phyloP scores from a whole-genome alignment of 2,329 filamentous ascomycete genomes.

The Fusarium brachygibbosum region DNA sequence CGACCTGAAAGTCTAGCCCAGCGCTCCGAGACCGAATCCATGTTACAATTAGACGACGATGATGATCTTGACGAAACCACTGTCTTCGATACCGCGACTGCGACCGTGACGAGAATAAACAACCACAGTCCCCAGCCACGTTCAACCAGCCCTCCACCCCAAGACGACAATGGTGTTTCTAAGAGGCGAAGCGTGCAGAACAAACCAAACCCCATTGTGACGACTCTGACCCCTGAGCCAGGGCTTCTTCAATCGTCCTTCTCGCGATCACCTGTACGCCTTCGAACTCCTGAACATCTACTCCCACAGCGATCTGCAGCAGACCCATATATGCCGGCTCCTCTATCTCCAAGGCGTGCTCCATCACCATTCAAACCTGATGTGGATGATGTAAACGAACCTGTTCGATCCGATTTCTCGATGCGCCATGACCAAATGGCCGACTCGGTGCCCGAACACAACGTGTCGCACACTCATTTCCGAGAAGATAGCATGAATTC shows the following conservation, averaged over 20 bases:
- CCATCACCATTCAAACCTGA: conserved; percentile 57
- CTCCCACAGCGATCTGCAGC: conserved; percentile 65
- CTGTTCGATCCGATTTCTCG: conserved; percentile 56
- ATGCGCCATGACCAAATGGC: conserved; percentile 33
- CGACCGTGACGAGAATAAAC: conserved; percentile 64
- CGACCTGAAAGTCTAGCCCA: conserved; percentile 69
- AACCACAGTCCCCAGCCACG: conserved; percentile 37
- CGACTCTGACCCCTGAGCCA: conserved; percentile 45
- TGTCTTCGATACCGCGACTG: conserved; percentile 66
- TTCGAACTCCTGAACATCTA: conserved; percentile 51
- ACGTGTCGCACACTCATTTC: conserved; percentile 57
- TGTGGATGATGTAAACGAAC: conserved; percentile 43
- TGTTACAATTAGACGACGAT: conserved; percentile 52
- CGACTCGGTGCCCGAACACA: conserved; percentile 14
- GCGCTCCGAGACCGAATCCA: conserved; percentile 41
- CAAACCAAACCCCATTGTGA: conserved; percentile 45
- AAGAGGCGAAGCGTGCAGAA: conserved; percentile 44
- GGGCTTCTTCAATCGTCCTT: conserved; percentile 66
- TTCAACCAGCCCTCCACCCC: conserved; percentile 45
- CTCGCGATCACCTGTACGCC: conserved; percentile 60
- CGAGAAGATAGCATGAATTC: conserved; percentile 81
- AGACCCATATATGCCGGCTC: conserved; percentile 76
- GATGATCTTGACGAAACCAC: conserved; percentile 61
- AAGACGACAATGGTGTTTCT: conserved; percentile 40
- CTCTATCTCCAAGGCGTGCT: conserved; percentile 75